Evolutionary conservation across 1,284 basidiomycete species (phyloP).

Genomic region (Porogramme epimiltina): DNA sequence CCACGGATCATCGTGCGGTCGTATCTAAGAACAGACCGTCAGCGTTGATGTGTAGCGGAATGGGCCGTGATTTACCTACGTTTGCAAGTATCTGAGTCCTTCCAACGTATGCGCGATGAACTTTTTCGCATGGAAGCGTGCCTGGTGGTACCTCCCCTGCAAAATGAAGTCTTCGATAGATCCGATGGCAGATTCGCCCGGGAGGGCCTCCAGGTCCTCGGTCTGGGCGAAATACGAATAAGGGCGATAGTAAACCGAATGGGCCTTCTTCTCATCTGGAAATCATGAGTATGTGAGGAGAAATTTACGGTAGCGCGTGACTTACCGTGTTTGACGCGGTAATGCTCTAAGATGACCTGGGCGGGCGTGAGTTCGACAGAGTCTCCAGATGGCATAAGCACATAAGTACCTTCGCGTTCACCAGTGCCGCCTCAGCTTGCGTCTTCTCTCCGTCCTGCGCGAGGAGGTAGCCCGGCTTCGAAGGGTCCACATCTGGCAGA

Average conservation of each 20-base stretch:
- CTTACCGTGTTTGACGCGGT: conserved; percentile 76
- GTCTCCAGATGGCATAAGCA: neutral
- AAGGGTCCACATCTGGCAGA: conserved; percentile 65
- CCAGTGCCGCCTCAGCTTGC: conserved; percentile 60
- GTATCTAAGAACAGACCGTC: conserved; percentile 44
- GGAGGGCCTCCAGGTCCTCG: conserved; percentile 28
- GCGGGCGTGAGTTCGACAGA: neutral
- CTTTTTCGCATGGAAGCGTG: conserved; percentile 50
- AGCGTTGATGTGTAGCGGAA: neutral
- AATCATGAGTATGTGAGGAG: neutral
- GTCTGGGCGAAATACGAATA: conserved; percentile 59
- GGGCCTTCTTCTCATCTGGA: conserved; percentile 61
- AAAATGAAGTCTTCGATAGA: conserved; percentile 49
- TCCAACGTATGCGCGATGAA: conserved; percentile 61
- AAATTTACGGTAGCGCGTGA: conserved; percentile 29
- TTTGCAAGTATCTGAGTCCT: conserved; percentile 83
- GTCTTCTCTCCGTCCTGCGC: conserved; percentile 37
- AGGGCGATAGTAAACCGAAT: conserved; percentile 64
- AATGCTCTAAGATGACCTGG: conserved; percentile 79
- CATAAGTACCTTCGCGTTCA: conserved; percentile 63
- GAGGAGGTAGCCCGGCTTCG: conserved; percentile 55
- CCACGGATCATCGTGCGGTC: conserved; percentile 74
- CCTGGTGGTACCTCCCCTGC: conserved; percentile 46
- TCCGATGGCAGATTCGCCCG: conserved; percentile 33
- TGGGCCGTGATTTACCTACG: conserved; percentile 38